A percentile compares a stretch with the other conserved stretches of the same genome.
phyloP scores from a whole-genome alignment of 768 basidiomycete genomes.

The Tephrocybe sp. region DNA sequence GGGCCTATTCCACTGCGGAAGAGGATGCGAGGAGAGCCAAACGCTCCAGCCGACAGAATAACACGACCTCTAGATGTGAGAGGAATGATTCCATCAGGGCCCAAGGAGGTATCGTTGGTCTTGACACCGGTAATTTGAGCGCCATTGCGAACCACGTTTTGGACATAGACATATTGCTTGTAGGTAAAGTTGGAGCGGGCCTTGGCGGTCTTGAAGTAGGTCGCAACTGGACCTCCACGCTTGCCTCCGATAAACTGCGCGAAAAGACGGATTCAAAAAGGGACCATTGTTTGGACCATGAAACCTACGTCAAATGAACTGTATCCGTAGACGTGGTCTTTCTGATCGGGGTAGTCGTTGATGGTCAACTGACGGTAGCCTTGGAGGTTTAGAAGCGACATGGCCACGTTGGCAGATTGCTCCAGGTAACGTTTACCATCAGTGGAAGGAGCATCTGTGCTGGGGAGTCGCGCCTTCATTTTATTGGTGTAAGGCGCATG shows the following conservation, averaged over 20 bases:
- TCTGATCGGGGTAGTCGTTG: conserved; percentile 52
- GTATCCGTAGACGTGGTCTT: conserved; percentile 62
- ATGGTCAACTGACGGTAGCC: conserved; percentile 54
- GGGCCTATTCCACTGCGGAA: conserved; percentile 65
- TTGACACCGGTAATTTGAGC: conserved; percentile 54
- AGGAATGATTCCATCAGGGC: conserved; percentile 53
- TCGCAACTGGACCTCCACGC: conserved; percentile 55
- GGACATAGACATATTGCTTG: conserved; percentile 46
- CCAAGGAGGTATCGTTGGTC: conserved; percentile 57
- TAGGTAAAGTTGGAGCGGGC: conserved; percentile 50
- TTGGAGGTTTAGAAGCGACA: conserved; percentile 41
- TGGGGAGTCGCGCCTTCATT: conserved; percentile 48
- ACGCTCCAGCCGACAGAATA: conserved; percentile 56
- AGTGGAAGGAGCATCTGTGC: conserved; percentile 56
- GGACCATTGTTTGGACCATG: not conserved
- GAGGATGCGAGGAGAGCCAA: conserved; percentile 53
- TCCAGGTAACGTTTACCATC: conserved; percentile 59
- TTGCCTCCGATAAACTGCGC: conserved; percentile 41
- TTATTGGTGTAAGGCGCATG: conserved; percentile 49
- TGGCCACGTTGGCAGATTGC: conserved; percentile 43
- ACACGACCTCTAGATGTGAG: conserved; percentile 57
- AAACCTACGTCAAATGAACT: conserved; percentile 37
- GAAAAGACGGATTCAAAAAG: not conserved
- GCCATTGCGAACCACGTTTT: conserved; percentile 55
- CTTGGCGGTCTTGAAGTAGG: conserved; percentile 57